Percentiles rank a stretch among this genome's conserved stretches.
Evolutionary conservation across 352 stramenopile species (phyloP).

Genomic region (Halophytophthora batemanensis): DNA sequence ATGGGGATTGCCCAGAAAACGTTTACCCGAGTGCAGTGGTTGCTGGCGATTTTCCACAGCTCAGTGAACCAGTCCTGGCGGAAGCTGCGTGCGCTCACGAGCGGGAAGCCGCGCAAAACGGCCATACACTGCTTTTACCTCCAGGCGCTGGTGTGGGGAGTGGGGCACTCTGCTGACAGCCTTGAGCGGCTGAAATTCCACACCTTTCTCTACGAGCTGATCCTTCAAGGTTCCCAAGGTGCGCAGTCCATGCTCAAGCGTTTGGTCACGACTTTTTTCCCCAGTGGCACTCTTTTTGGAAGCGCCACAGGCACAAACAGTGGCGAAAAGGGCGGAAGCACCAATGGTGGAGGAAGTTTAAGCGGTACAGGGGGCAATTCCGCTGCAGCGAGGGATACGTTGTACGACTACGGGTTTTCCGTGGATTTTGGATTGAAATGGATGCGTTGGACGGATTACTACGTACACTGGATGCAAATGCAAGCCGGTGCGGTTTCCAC

Average conservation of each 20-base stretch:
- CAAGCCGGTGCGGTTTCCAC: constrained; percentile 10
- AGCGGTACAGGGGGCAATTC: background rate
- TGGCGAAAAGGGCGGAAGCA: constrained; percentile 10
- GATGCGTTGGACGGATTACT: constrained; percentile 67
- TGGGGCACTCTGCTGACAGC: constrained; percentile 44
- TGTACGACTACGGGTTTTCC: constrained; percentile 70
- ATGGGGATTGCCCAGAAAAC: background rate
- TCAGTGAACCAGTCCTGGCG: constrained; percentile 45
- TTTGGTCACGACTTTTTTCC: constrained; percentile 49
- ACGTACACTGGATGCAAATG: constrained; percentile 42
- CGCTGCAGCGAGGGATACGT: constrained; percentile 27
- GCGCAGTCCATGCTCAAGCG: constrained; percentile 56
- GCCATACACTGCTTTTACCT: constrained; percentile 65
- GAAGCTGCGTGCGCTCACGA: constrained; percentile 56
- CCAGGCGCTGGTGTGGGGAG: constrained; percentile 68
- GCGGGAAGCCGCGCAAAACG: constrained; percentile 56
- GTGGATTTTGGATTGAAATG: constrained; percentile 73
- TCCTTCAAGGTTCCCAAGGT: constrained; percentile 43
- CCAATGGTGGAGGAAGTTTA: too few relatives aligned
- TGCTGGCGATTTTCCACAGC: constrained; percentile 54
- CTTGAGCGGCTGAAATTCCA: constrained; percentile 63
- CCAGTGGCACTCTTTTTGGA: constrained; percentile 23
- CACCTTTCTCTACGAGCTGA: constrained; percentile 53
- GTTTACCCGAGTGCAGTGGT: constrained; percentile 16
- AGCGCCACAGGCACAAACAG: constrained; percentile 4